Conservation (phyloP, 352 stramenopile species). For the Globisporangium irregulare region DNA sequence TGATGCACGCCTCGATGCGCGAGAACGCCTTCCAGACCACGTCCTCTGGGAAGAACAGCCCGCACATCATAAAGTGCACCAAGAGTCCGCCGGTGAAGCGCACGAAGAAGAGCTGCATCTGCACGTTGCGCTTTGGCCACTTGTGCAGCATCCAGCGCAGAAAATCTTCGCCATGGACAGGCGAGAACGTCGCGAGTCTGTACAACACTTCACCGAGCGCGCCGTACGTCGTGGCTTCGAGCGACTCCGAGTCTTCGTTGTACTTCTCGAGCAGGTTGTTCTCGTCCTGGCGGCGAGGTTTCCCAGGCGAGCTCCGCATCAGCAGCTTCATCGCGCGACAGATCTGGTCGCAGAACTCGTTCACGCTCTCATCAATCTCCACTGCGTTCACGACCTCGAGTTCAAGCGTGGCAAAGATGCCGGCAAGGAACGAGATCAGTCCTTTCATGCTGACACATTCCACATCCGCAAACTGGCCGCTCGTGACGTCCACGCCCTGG, state of each 20-base stretch:
- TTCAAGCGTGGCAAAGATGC: slow-evolving; percentile 41
- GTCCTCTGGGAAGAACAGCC: slow-evolving; percentile 46
- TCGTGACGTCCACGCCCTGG: slow-evolving; percentile 29
- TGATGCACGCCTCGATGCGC: slow-evolving; percentile 48
- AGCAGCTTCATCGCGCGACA: slow-evolving; percentile 52
- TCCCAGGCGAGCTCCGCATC: slow-evolving; percentile 49
- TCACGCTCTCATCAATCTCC: slow-evolving; percentile 37
- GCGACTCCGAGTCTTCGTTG: slow-evolving; percentile 53
- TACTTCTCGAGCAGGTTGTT: slow-evolving; percentile 67
- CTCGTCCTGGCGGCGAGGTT: slow-evolving; percentile 30
- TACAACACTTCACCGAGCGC: slow-evolving; percentile 63
- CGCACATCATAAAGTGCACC: slow-evolving; percentile 54
- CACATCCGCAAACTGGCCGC: slow-evolving; percentile 23
- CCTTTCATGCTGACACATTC: slow-evolving; percentile 57
- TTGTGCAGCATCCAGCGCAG: slow-evolving; percentile 69
- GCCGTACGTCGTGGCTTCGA: slow-evolving; percentile 62
- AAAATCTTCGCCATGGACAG: slow-evolving; percentile 56
- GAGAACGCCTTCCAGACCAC: slow-evolving; percentile 50
- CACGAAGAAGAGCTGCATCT: slow-evolving; percentile 75
- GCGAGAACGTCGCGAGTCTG: slow-evolving; percentile 54
- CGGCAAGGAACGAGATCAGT: slow-evolving; percentile 49
- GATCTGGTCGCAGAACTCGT: slow-evolving; percentile 38
- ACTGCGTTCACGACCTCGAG: slow-evolving; percentile 32
- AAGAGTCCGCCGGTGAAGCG: slow-evolving; percentile 62
- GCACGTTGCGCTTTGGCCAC: slow-evolving; percentile 70